Evolutionary conservation across 2,329 filamentous ascomycete species (phyloP), one percentile per base, ranked within the genome.

Genomic region (Ophiostoma tasmaniense): DNA sequence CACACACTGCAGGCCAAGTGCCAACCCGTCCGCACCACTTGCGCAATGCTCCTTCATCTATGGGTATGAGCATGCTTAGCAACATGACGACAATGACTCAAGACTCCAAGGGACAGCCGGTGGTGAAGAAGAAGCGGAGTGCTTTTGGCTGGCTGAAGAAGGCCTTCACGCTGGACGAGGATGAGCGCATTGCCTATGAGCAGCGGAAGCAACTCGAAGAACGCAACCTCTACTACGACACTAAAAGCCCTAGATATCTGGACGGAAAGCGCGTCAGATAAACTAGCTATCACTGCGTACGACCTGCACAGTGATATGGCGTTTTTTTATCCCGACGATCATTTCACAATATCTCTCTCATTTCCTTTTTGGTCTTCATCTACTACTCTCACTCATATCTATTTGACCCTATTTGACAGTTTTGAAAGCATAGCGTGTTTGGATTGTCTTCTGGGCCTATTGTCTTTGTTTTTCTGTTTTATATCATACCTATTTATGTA

Each of bases 121-220:
- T 74, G 50, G 75, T 88, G 5, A 89, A 89, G 76, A 89, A 89
- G 80, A 89, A 89, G 80, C 83, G 85, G 72, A 89, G 87, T 73
- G 85, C 86, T 1, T 88, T 89, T 74, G 87, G 87, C 1, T 89
- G 87, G 87, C 76, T 89, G 69, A 89, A 89, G 77, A 89, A 89
- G 78, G 87, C 87, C 0, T 89, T 89, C 67, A 85, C 84, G 42
- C 77, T 89, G 33, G 86, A 88, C 71, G 87, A 89, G 28, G 85
- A 89, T 65, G 87, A 89, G 76, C 83, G 82, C 67, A 80, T 82
- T 10, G 82, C 83, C 11, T 89, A 87, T 72, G 86, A 89, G 74
- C 82, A 83, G 64, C 82, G 83, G 69, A 84, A 80, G 74, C 79
- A 80, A 8, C 80, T 81, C 73, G 78, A 82, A 69, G 70, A 74